phyloP scores from a whole-genome alignment of 116 monocot species.

The Dioscorea cayenensis region DNA sequence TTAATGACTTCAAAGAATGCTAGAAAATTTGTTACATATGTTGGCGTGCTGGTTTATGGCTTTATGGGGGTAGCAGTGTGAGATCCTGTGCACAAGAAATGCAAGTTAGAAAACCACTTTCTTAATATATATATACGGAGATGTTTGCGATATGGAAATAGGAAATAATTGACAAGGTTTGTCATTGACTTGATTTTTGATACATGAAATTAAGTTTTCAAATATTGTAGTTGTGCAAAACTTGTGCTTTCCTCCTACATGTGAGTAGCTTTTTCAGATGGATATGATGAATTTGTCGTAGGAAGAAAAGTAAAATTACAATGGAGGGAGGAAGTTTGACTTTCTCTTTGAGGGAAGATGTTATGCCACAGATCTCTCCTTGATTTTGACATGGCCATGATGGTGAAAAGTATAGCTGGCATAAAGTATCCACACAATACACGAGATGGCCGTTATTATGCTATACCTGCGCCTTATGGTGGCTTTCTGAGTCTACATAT shows the following conservation, averaged over 20 bases:
- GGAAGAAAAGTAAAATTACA: background rate
- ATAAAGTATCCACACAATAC: too few relatives aligned
- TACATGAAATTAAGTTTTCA: background rate
- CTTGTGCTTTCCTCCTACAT: too few relatives aligned
- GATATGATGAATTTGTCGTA: background rate
- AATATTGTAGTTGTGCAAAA: background rate
- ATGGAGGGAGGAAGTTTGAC: background rate
- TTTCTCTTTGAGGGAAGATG: background rate
- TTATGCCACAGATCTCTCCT: background rate
- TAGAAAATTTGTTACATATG: background rate
- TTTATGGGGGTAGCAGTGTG: background rate
- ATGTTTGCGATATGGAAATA: background rate
- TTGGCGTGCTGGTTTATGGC: background rate
- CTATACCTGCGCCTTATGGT: too few relatives aligned
- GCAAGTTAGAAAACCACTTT: background rate
- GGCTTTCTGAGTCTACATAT: too few relatives aligned
- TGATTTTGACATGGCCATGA: background rate
- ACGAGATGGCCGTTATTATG: too few relatives aligned
- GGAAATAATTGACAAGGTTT: background rate
- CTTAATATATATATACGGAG: background rate
- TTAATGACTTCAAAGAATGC: background rate
- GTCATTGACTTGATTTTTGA: background rate
- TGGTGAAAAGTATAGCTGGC: background rate
- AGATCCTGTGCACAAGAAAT: background rate
- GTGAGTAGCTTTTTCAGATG: background rate